phyloP scores from a whole-genome alignment of 2,329 filamentous ascomycete species.

The Fusarium armeniacum region DNA sequence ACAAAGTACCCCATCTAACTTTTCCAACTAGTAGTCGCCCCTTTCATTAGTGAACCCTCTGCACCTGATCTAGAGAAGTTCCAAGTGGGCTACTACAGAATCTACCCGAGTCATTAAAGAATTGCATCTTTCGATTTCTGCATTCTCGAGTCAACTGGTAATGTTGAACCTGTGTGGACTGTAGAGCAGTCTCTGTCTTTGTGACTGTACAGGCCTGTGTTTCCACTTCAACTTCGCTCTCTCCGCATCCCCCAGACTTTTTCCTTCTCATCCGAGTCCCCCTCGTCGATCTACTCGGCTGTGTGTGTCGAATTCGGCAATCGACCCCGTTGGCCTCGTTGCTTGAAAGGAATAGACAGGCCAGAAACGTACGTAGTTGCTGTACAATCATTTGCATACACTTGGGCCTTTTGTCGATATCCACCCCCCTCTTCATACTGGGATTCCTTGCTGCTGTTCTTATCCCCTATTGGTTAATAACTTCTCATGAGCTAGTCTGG shows the following conservation, averaged over 20 bases:
- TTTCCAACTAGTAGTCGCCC: not conserved
- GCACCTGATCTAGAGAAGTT: not conserved
- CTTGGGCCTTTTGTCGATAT: conserved; percentile 20
- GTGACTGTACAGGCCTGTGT: not conserved
- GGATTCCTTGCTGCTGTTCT: conserved; percentile 33
- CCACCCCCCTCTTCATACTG: not conserved
- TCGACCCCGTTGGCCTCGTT: conserved; percentile 24
- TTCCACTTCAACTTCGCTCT: not conserved
- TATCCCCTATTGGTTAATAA: conserved; percentile 31
- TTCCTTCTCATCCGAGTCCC: not conserved
- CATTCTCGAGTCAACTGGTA: not conserved
- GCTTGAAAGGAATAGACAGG: conserved; percentile 12
- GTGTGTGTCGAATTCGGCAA: conserved; percentile 48
- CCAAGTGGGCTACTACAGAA: not conserved
- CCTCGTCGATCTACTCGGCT: conserved; percentile 46
- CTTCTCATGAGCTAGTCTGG: not conserved
- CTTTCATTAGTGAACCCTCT: conserved; percentile 1
- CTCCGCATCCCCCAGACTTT: conserved; percentile 38
- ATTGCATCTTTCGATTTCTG: not conserved
- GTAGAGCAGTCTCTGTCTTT: conserved; percentile 8
- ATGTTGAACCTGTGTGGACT: not conserved
- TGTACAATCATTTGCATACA: not conserved
- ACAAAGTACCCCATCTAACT: not conserved
- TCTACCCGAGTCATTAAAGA: not conserved
- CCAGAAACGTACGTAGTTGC: not conserved